phyloP scores from a whole-genome alignment of 352 stramenopile genomes.

The Aphanomyces invadans region DNA sequence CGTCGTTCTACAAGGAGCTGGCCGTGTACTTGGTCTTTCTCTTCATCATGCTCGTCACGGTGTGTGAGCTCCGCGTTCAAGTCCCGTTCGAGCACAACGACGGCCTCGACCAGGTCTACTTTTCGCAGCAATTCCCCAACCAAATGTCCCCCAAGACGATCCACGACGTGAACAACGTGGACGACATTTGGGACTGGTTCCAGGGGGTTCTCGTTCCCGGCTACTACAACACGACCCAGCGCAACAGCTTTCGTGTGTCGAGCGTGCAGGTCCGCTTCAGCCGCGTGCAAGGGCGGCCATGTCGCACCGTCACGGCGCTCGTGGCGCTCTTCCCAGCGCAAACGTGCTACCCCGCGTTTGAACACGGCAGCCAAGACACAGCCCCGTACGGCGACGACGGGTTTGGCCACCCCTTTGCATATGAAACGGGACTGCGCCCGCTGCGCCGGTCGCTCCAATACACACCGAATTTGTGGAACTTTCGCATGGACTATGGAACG shows the following conservation, averaged over 20 bases:
- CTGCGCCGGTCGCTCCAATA: constrained; percentile 60
- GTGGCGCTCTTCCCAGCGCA: constrained; percentile 66
- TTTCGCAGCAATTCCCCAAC: constrained; percentile 56
- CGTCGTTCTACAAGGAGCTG: constrained; percentile 78
- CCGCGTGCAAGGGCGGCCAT: constrained; percentile 46
- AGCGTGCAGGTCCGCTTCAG: constrained; percentile 61
- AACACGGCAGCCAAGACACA: constrained; percentile 34
- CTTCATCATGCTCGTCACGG: constrained; percentile 44
- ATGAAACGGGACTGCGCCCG: constrained; percentile 31
- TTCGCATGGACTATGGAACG: constrained; percentile 60
- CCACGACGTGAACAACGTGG: constrained; percentile 46
- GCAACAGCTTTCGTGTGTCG: constrained; percentile 53
- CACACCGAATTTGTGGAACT: constrained; percentile 55
- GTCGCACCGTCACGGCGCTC: constrained; percentile 33
- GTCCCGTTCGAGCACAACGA: constrained; percentile 71
- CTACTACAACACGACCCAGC: constrained; percentile 57
- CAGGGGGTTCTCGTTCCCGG: constrained; percentile 50
- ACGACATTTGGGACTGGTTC: constrained; percentile 69
- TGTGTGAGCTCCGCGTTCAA: constrained; percentile 60
- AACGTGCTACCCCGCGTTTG: constrained; percentile 64
- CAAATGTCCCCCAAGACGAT: constrained; percentile 53
- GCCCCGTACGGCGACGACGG: constrained; percentile 44
- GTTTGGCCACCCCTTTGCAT: constrained; percentile 37
- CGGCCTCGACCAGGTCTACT: constrained; percentile 46
- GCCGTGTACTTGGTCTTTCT: constrained; percentile 68